These are phyloP conservation scores for Ganoderma lucidum DNA, from an alignment of 1,284 basidiomycete species.

Conservation along the genomic window DNA sequence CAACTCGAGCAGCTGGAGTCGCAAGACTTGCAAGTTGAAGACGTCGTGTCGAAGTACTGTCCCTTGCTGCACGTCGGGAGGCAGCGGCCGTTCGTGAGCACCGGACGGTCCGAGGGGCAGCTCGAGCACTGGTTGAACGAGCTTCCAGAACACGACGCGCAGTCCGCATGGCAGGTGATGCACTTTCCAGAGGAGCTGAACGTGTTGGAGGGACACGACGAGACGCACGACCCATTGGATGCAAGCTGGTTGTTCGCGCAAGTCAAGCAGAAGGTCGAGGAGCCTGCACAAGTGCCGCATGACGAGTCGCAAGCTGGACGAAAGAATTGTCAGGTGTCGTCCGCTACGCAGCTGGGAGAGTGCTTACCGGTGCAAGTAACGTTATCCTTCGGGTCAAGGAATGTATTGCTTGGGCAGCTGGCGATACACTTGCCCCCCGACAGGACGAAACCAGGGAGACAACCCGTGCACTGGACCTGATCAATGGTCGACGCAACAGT, in stretches of 20 bases:
- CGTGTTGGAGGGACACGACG: conserved; percentile 74
- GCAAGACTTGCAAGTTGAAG: conserved; percentile 71
- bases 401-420: conserved; percentile 75
- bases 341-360: not conserved
- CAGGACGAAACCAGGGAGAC: conserved; percentile 78
- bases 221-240: conserved; percentile 73
- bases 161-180: conserved; percentile 81
- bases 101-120: conserved; percentile 72
- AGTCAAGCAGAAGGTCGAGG: conserved; percentile 73
- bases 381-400: conserved; percentile 74
- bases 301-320: conserved; percentile 73
- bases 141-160: conserved; percentile 74
- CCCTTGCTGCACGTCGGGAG: conserved; percentile 75
- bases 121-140: conserved; percentile 80
- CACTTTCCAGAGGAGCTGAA: conserved; percentile 74
- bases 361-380: conserved; percentile 67
- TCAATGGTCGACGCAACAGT: conserved; percentile 68
- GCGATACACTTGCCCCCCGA: conserved; percentile 71
- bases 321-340: conserved; percentile 18
- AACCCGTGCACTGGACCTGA: conserved; percentile 76
- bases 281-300: conserved; percentile 74
- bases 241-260: conserved; percentile 72
- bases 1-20: conserved; percentile 81
- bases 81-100: conserved; percentile 76
- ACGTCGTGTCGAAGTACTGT: conserved; percentile 75